A percentile compares a stretch with the other conserved stretches of the same genome.
Evolutionary conservation across 169 alveolate species (phyloP).

Genomic region (Ichthyophthirius multifiliis): DNA sequence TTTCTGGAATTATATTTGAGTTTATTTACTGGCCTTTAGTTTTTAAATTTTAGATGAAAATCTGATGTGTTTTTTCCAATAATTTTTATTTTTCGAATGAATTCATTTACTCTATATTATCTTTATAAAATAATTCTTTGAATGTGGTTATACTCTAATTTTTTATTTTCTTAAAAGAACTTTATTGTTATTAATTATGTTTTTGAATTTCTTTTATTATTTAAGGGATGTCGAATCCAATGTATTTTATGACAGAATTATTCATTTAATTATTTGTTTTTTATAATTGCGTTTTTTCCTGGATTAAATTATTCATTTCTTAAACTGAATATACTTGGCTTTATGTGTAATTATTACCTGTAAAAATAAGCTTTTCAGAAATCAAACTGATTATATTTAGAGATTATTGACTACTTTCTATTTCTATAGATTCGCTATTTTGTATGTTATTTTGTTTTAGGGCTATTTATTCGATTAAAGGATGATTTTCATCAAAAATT

Average conservation of each 20-base stretch:
- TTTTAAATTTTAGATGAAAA: not conserved
- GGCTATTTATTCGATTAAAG: no score
- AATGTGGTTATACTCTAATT: not conserved
- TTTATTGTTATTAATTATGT: not conserved
- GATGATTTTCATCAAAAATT: no score
- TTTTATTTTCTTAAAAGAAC: not conserved
- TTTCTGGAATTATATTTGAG: not conserved
- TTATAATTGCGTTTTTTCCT: no score
- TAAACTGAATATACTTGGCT: no score
- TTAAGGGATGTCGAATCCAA: not conserved
- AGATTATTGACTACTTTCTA: no score
- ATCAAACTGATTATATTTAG: no score
- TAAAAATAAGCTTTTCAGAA: no score
- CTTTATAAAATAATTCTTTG: not conserved
- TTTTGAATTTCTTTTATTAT: not conserved
- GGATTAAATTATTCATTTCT: no score
- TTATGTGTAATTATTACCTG: no score
- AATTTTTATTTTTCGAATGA: not conserved
- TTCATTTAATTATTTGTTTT: not conserved
- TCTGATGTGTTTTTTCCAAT: not conserved
- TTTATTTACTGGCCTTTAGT: not conserved
- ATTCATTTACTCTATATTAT: not conserved
- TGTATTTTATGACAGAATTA: not conserved
- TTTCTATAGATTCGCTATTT: no score
- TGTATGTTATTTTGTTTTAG: no score